Base-by-base conservation (phyloP, 2,329 filamentous ascomycete species). In the Colletotrichum horii region DNA sequence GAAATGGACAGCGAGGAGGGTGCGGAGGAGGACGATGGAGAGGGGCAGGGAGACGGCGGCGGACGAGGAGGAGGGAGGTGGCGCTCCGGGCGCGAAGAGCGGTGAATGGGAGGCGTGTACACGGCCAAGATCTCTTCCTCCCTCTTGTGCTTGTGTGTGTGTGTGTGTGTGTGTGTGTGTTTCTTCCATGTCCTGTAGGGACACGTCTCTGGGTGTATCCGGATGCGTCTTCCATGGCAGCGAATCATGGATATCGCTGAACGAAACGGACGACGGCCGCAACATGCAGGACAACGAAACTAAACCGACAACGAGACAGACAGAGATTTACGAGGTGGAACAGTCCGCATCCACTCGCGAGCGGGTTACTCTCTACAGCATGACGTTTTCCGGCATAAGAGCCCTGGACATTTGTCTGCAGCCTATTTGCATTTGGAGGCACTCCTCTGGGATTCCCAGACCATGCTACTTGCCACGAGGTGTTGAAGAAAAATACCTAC, bases 141-240 rank as follows among this genome's bases (percentile, higher is more conserved):
- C 4, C 34, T 22, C 61, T 70, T n/a, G 43, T 14, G 43, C 6
- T 7, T 52, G 43, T 52, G 43, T 52, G 43, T 7, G 34, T 48
- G 38, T 65, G 24, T 64, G 62, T 71, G 28, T 30, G 6, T n/a
- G n/a, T 14, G 32, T 43, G 38, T 67, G 28, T 62, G 62, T 71
- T 19, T 78, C 60, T 61, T 61, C 28, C 16, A 38, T 22, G 32
- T 36, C 32, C 60, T 22, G 60, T 62, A 62, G 19, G 26, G 24
- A 61, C 58, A 61, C 28, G 9, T 61, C 58, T 34, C 58, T 61
- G 79, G 14, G 75, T 78, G 22, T 79, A 28, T 28, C 79, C 43
- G 19, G 28, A 52, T 36, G 65, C 55, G 16, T 14, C n/a, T 52
- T 52, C n/a, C 16, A 24, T 19, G 32, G 22, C n/a, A 24, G 36